These are phyloP conservation scores for Hymenoscyphus occultus DNA, from an alignment of 2,329 filamentous ascomycete genomes.

Conservation along the genomic window DNA sequence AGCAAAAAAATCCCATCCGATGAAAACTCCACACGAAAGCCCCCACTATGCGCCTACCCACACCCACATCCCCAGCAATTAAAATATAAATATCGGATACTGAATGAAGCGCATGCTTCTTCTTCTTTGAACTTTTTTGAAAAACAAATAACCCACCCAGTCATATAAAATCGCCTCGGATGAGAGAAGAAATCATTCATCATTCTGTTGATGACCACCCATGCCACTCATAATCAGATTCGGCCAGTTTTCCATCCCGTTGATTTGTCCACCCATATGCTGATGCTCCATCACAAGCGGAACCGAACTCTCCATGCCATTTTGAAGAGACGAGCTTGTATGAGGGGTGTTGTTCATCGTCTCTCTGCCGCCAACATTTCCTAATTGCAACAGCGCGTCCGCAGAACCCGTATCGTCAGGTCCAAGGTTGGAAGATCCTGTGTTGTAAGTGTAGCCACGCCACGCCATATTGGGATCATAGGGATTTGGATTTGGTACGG, in stretches of 20 bases:
- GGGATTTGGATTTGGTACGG: not conserved
- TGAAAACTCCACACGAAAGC: too few relatives aligned
- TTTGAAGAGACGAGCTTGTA: not conserved
- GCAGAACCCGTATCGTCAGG: not conserved
- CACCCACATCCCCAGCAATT: too few relatives aligned
- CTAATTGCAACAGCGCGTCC: not conserved
- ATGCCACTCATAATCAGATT: not conserved
- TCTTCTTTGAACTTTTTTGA: too few relatives aligned
- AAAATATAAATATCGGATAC: too few relatives aligned
- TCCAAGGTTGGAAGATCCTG: not conserved
- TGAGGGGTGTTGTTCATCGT: not conserved
- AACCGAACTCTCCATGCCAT: not conserved
- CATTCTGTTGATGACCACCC: not conserved
- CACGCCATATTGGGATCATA: not conserved
- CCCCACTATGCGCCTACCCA: too few relatives aligned
- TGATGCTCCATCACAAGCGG: not conserved
- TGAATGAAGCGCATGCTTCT: too few relatives aligned
- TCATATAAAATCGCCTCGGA: not conserved
- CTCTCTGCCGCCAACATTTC: not conserved
- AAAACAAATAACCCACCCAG: too few relatives aligned
- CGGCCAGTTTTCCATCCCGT: not conserved
- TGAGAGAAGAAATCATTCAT: not conserved
- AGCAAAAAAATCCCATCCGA: too few relatives aligned
- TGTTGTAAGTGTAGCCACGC: not conserved
- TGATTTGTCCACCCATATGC: not conserved